Base-by-base conservation (phyloP, 768 basidiomycete genomes). In the Mycena alexandri region DNA sequence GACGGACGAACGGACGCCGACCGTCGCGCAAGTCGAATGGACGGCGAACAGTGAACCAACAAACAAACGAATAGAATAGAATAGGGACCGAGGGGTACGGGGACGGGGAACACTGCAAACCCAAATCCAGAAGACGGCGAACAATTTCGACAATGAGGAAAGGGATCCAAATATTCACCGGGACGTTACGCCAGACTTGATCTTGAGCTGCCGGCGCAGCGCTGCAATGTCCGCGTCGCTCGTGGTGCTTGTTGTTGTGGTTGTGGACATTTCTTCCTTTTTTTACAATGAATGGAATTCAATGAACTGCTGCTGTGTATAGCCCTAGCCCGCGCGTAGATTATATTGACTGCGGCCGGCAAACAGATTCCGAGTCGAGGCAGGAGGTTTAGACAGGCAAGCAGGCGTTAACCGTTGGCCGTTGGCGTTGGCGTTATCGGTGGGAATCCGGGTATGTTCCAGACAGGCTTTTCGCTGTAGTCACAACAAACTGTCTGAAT, bases 201-300 rank as follows among this genome's bases (percentile, higher is more conserved):
- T 95, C 78, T 87, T 91, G 68, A 95, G 86, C 72, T 93, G 92
- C 59, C 87, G 86, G 56, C 84, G 84, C 54, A 89, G 74, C 33
- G 85, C 79, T 55, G 82, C 78, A 41, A 78, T 72, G 70, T 38
- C 38, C 11, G 38, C 38, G 38, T 89, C 86, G 61, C 61, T 85
- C 86, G 88, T 29, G 29, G 29, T 29, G 29, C 29, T 89, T 41
- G 65, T 78, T 38, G 34, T 7, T 19, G 17, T 25, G 24, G 41
- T 53, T 19, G 51, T 10, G 48, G 51, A 34, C 38, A 38, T 38
- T 38, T 38, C 14, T 38, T 38, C 11, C 38, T n/a, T n/a, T n/a
- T n/a, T n/a, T n/a, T n/a, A n/a, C n/a, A n/a, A n/a, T n/a, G n/a
- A n/a, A n/a, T n/a, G n/a, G n/a, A n/a, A 29, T 29, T 29, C 29